These are phyloP conservation scores for Candida albicans DNA, from an alignment of 1,139 yeast genomes.

Conservation along the genomic window DNA sequence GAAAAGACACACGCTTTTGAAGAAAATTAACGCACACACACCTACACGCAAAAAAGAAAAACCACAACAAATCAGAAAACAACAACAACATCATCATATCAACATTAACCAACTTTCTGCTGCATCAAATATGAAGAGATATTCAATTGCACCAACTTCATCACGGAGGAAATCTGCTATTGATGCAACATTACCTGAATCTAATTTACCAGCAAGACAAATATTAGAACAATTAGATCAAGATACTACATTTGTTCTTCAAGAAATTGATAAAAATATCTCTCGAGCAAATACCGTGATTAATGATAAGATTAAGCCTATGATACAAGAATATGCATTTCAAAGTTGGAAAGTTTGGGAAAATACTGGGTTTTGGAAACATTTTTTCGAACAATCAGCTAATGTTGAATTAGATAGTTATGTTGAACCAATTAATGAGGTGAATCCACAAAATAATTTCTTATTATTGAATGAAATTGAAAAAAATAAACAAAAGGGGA, in stretches of 20 bases:
- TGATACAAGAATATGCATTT: conserved; percentile 55
- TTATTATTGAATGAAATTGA: conserved; percentile 18
- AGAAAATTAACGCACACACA: too few relatives aligned
- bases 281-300: conserved; percentile 64
- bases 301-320: conserved; percentile 61
- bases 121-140: conserved; percentile 31
- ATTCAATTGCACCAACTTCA: conserved; percentile 42
- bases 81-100: conserved; percentile 2
- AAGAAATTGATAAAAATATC: conserved; percentile 74
- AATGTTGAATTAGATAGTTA: conserved; percentile 62
- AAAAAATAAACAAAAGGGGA: conserved; percentile 14
- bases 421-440: conserved; percentile 43
- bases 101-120: not conserved
- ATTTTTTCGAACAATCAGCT: conserved; percentile 73
- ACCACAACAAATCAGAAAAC: conserved; percentile 1
- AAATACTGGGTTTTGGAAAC: conserved; percentile 70
- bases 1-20: not conserved
- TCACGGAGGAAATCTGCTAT: conserved; percentile 38
- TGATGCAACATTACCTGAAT: conserved; percentile 16
- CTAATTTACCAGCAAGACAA: conserved; percentile 36
- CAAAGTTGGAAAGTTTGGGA: conserved; percentile 59
- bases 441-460: conserved; percentile 17
- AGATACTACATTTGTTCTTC: conserved; percentile 74
- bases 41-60: not conserved
- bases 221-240: conserved; percentile 78